Evolutionary conservation across 1,139 yeast genomes (phyloP), one percentile per base, ranked within the genome.

Genomic region (Debaryomyces robertsiae): DNA sequence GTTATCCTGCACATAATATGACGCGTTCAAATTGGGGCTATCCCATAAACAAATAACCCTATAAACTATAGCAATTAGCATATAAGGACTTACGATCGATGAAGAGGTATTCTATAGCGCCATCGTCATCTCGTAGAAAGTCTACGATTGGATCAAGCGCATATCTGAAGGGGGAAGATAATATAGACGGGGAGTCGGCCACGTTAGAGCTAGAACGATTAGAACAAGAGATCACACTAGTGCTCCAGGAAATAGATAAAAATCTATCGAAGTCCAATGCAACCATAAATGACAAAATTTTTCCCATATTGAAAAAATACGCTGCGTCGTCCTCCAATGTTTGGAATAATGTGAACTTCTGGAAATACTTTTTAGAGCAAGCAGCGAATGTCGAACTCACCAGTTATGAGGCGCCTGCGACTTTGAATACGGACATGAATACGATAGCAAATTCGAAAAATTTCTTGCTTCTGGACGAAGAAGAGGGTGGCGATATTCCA

Each of bases 151-250:
- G 49, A 30, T 40, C 52, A 1, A 42, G 46, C 10, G 25, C 35
- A n/a, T 46, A 46, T 6, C 53, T 47, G 25, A 35, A 32, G 11
- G 31, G 30, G 6, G 43, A 40, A 22, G 43, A 40, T 9, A 30
- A 16, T 27, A 14, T 30, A 10, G 60, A 58, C 30, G 44, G 50
- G n/a, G 55, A 57, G 36, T 58, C 61, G 30, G 75, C 69, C 36
- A 67, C 73, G 18, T 73, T 69, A 33, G 88, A 84, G 52, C 65
- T 86, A 41, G 95, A 88, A 53, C 70, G 79, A 50, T 63, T 89
- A 30, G 96, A 90, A 53, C 95, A 87, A 58, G 86, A 82, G 53
- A 86, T 89, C 32, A 88, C 96, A 0, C 65, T 85, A 40, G 80
- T 83, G 2, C 64, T 90, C 38, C 96, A 88, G 58, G 84, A 82